Conservation (phyloP, 768 basidiomycete genomes). For the Kwoniella dendrophila region DNA sequence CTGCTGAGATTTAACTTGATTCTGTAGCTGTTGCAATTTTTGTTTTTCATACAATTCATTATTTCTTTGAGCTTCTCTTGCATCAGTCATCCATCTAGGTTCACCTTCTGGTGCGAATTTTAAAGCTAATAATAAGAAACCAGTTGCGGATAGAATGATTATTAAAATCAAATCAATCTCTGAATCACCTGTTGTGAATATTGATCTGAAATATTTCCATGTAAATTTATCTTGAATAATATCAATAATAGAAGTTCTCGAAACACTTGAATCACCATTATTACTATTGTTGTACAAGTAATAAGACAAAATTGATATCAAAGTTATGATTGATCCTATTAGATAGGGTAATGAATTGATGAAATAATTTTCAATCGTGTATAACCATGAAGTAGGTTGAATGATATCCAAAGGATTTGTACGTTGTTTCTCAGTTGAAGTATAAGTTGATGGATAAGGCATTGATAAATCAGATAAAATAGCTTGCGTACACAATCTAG, state of each 20-base stretch:
- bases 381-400: slow-evolving; percentile 7
- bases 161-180: slow-evolving; percentile 11
- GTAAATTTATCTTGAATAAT: background rate
- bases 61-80: slow-evolving; percentile 1
- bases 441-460: slow-evolving; percentile 39
- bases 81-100: slow-evolving; percentile 14
- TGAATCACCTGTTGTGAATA: slow-evolving; percentile 16
- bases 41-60: background rate
- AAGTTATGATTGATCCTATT: slow-evolving; percentile 17
- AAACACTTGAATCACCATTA: too few species aligned
- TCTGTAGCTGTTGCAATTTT: background rate
- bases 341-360: slow-evolving; percentile 14
- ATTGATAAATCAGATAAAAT: slow-evolving; percentile 51
- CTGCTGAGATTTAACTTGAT: background rate
- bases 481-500: slow-evolving; percentile 55
- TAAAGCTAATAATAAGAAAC: background rate
- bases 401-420: slow-evolving; percentile 14
- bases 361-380: slow-evolving; percentile 16
- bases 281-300: too few species aligned
- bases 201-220: slow-evolving; percentile 2
- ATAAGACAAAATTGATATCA: too few species aligned
- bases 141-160: background rate
- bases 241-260: background rate
- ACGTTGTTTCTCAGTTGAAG: background rate
- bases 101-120: slow-evolving; percentile 8